Percentiles rank a stretch among this genome's conserved stretches.
phyloP scores from a whole-genome alignment of 208 protist species.

The Acanthamoeba quina region DNA sequence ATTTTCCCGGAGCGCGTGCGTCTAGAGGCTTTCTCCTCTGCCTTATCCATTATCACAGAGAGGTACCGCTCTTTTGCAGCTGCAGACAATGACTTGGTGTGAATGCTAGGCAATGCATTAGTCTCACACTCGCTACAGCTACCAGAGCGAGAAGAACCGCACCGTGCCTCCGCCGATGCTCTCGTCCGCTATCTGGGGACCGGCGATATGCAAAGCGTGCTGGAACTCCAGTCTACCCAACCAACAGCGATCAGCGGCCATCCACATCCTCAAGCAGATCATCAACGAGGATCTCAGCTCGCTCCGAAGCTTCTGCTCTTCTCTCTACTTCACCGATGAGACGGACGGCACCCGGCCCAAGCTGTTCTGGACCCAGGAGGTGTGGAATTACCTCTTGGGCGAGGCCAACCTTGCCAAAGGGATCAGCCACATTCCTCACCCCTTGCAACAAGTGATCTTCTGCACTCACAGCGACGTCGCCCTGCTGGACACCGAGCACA shows the following conservation, averaged over 20 bases:
- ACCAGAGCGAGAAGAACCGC: not conserved
- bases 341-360: not conserved
- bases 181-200: not conserved
- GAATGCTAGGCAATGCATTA: too few species aligned
- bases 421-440: not conserved
- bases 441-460: not conserved
- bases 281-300: not conserved
- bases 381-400: slow-evolving; percentile 1
- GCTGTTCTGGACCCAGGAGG: not conserved
- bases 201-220: slow-evolving; percentile 22
- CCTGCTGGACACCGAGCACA: not conserved
- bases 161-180: not conserved
- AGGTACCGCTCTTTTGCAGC: not conserved
- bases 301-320: not conserved
- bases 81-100: too few species aligned
- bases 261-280: not conserved
- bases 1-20: not conserved
- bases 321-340: not conserved
- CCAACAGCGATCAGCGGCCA: not conserved
- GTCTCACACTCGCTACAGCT: not conserved
- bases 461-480: slow-evolving; percentile 20
- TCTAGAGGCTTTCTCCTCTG: not conserved
- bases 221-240: not conserved
- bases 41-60: slow-evolving; percentile 20
- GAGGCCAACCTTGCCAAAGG: not conserved